Percentiles rank a stretch among this genome's conserved stretches.
Evolutionary conservation across 129 eudicot species (phyloP).

Genomic region (Chrysanthemum lavandulifolium): DNA sequence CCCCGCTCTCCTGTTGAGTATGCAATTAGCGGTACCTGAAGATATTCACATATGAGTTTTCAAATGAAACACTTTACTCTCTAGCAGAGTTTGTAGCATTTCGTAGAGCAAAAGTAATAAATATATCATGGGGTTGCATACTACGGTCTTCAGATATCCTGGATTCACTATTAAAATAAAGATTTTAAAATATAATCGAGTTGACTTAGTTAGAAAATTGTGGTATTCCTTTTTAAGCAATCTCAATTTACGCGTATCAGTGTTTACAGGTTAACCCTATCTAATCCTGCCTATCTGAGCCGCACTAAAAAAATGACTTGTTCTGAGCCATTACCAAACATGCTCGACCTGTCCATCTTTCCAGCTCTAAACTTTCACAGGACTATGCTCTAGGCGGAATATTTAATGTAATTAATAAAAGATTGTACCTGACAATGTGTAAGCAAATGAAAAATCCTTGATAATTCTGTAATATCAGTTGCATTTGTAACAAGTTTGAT

Average conservation of each 20-base stretch:
- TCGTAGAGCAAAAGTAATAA: not conserved
- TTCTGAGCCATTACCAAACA: too few species aligned
- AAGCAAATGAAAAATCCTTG: conserved; percentile 55
- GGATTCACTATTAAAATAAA: not conserved
- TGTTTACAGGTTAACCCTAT: too few species aligned
- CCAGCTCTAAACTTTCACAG: too few species aligned
- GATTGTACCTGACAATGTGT: conserved; percentile 60
- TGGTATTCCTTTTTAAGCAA: too few species aligned
- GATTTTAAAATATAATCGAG: not conserved
- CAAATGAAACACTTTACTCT: not conserved
- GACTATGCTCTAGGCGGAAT: too few species aligned
- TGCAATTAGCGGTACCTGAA: conserved; percentile 74
- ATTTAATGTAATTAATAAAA: not conserved
- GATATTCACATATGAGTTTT: conserved; percentile 6
- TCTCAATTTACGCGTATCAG: too few species aligned
- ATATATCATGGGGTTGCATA: not conserved
- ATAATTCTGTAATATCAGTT: conserved; percentile 56
- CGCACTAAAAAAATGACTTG: too few species aligned
- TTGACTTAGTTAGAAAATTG: not conserved
- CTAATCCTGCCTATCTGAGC: too few species aligned
- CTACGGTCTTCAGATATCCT: not conserved
- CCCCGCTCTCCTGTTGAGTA: conserved; percentile 76
- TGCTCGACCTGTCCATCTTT: too few species aligned
- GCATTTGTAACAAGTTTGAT: conserved; percentile 55
- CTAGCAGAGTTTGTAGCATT: not conserved